Evolutionary conservation across 2,329 filamentous ascomycete genomes (phyloP).

Genomic region (Orbilia oligospora): DNA sequence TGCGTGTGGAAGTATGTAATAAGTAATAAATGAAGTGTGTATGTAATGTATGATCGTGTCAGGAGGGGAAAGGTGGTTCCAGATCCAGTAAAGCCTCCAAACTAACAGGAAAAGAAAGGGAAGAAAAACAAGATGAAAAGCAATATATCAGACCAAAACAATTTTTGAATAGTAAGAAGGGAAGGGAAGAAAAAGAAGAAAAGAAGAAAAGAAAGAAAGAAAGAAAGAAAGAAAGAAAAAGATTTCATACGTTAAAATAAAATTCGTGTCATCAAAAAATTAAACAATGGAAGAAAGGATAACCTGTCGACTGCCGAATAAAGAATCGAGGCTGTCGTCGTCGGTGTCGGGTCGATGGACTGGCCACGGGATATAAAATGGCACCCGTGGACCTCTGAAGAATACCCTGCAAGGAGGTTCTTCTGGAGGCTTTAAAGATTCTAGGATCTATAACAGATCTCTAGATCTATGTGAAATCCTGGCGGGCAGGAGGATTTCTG

Average conservation of each 20-base stretch:
- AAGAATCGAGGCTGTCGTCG: conserved; percentile 19
- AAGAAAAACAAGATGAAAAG: conserved; percentile 20
- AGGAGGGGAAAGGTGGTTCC: conserved; percentile 54
- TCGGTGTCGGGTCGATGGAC: conserved; percentile 48
- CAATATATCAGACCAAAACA: conserved; percentile 49
- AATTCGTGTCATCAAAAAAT: conserved; percentile 43
- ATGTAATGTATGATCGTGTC: conserved; percentile 54
- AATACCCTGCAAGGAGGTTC: conserved; percentile 61
- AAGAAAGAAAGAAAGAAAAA: conserved; percentile 55
- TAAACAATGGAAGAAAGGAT: conserved; percentile 7
- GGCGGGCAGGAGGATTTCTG: conserved; percentile 56
- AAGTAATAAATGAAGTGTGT: no score
- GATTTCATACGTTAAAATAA: conserved; percentile 22
- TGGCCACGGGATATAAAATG: conserved; percentile 62
- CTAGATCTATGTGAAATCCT: conserved; percentile 60
- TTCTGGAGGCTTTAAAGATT: conserved; percentile 50
- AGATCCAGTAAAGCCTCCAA: conserved; percentile 50
- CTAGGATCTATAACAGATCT: conserved; percentile 59
- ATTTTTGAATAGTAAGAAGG: conserved; percentile 17
- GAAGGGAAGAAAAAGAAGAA: conserved; percentile 32
- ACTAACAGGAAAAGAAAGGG: background rate
- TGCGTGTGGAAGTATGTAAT: background rate
- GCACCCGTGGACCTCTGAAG: conserved; percentile 55
- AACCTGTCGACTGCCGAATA: conserved; percentile 32
- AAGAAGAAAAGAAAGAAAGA: conserved; percentile 57